Percentiles rank a stretch among this genome's conserved stretches.
phyloP scores from a whole-genome alignment of 257 asterid genomes.

The Craterostigma plantagineum region DNA sequence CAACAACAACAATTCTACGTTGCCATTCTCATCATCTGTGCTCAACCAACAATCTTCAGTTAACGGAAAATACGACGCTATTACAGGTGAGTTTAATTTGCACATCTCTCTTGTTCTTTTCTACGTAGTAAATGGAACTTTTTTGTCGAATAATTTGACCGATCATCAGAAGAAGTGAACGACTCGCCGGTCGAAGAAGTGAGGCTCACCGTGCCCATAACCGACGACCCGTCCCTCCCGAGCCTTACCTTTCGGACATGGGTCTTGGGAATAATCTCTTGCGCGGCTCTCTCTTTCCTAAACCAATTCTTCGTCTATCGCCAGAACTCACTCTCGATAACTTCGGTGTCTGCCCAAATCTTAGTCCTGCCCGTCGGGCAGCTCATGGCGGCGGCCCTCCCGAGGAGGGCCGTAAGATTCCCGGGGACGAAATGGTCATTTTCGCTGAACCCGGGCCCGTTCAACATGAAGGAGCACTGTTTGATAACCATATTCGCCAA shows the following conservation, averaged over 20 bases:
- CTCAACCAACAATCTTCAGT: no score
- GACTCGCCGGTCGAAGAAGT: conserved; percentile 62
- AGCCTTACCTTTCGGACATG: conserved; percentile 57
- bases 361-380: conserved; percentile 41
- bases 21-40: no score
- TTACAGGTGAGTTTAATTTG: no score
- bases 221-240: conserved; percentile 54
- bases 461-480: conserved; percentile 57
- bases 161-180: conserved; percentile 18
- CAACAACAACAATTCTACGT: no score
- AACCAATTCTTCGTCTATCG: conserved; percentile 55
- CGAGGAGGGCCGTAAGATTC: conserved; percentile 12
- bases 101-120: no score
- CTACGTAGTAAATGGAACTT: no score
- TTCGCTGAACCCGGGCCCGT: conserved; percentile 53
- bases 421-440: conserved; percentile 39
- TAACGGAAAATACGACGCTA: no score
- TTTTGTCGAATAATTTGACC: no score
- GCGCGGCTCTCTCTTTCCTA: conserved; percentile 30
- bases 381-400: conserved; percentile 50
- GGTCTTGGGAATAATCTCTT: conserved; percentile 37
- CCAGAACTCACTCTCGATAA: conserved; percentile 26
- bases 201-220: conserved; percentile 43
- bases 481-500: conserved; percentile 51
- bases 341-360: conserved; percentile 52